These are phyloP conservation scores for Venturia nashicola DNA, from an alignment of 2,329 filamentous ascomycete species.

Conservation along the genomic window DNA sequence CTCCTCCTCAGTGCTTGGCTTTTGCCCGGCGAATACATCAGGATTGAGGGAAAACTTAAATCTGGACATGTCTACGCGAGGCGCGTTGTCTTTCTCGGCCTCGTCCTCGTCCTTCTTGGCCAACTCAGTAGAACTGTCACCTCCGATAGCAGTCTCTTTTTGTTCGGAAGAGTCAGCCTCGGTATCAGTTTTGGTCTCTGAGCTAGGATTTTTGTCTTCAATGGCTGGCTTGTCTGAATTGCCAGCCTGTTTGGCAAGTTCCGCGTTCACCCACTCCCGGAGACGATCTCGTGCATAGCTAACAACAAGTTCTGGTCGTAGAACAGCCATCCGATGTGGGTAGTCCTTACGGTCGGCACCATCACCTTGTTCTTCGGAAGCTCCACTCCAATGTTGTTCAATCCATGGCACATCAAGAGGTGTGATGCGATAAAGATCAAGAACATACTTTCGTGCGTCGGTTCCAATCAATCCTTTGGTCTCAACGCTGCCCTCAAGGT, in stretches of 20 bases:
- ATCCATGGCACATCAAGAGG: conserved; percentile 86
- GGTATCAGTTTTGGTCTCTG: conserved; percentile 16
- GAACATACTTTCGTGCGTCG: conserved; percentile 92
- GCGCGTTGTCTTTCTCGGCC: conserved; percentile 18
- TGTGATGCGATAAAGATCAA: conserved; percentile 90
- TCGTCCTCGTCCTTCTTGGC: conserved; percentile 16
- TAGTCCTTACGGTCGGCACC: conserved; percentile 43
- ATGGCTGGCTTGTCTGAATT: conserved; percentile 17
- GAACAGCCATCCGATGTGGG: conserved; percentile 90
- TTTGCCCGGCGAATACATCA: conserved; percentile 87
- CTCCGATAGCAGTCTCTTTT: conserved; percentile 15
- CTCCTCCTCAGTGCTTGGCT: conserved; percentile 80
- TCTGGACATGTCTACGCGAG: conserved; percentile 67
- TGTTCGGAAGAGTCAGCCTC: conserved; percentile 16
- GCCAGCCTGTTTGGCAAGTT: conserved; percentile 39
- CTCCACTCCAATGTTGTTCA: conserved; percentile 52
- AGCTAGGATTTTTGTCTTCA: conserved; percentile 24
- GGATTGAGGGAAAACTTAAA: conserved; percentile 88
- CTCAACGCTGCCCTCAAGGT: conserved; percentile 90
- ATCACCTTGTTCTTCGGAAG: conserved; percentile 20
- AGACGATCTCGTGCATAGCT: conserved; percentile 74
- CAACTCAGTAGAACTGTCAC: conserved; percentile 2
- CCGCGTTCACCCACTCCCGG: conserved; percentile 73
- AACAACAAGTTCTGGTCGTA: conserved; percentile 83
- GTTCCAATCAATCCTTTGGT: conserved; percentile 97